A percentile compares a stretch with the other conserved stretches of the same genome.
Evolutionary conservation across 2,329 filamentous ascomycete species (phyloP).

Genomic region (Seiridium cupressi): DNA sequence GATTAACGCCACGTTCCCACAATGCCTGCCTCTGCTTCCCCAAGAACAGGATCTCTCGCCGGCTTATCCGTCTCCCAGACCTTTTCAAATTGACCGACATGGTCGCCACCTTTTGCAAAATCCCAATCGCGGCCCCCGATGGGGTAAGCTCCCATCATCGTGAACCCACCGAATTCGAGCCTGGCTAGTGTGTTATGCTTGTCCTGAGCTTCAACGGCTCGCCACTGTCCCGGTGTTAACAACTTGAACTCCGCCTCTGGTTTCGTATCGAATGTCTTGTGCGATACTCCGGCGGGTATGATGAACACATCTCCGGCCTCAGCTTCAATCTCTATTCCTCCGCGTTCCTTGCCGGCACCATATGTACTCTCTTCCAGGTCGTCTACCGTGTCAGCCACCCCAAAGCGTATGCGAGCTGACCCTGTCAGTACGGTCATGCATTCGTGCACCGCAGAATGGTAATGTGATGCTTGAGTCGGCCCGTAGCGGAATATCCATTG

Average conservation of each 20-base stretch:
- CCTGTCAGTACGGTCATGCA: constrained; percentile 54
- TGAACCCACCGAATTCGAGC: constrained; percentile 42
- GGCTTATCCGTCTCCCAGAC: constrained; percentile 46
- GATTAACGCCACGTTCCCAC: constrained; percentile 29
- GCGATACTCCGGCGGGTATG: constrained; percentile 52
- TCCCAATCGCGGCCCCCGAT: constrained; percentile 44
- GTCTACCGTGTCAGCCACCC: constrained; percentile 44
- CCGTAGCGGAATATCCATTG: constrained; percentile 57
- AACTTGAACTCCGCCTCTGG: constrained; percentile 35
- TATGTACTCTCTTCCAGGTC: constrained; percentile 38
- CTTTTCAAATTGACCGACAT: constrained; percentile 35
- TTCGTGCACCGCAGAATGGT: constrained; percentile 56
- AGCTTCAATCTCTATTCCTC: constrained; percentile 47
- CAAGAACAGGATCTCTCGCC: constrained; percentile 45
- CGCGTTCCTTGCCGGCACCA: constrained; percentile 38
- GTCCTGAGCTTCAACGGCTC: constrained; percentile 29
- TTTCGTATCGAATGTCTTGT: constrained; percentile 46
- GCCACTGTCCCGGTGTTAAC: constrained; percentile 41
- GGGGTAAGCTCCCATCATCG: constrained; percentile 59
- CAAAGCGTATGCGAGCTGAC: constrained; percentile 49
- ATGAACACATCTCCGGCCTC: constrained; percentile 56
- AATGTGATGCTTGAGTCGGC: constrained; percentile 52
- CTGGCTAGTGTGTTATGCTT: constrained; percentile 30
- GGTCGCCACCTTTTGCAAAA: constrained; percentile 43
- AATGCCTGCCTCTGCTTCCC: constrained; percentile 32